Evolutionary conservation across 176 grass and related monocot genomes (phyloP).

Genomic region (Saccharum spontaneum): DNA sequence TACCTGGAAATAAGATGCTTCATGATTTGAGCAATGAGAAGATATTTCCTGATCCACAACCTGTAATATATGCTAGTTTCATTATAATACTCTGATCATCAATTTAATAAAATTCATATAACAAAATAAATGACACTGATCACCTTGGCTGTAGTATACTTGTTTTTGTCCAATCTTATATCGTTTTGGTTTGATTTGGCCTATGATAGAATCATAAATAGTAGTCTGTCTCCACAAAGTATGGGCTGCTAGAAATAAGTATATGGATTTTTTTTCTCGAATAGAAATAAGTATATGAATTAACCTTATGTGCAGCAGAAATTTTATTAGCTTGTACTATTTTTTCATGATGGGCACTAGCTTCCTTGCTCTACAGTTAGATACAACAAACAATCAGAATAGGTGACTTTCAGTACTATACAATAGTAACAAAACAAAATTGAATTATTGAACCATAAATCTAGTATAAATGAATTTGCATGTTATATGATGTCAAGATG

Average conservation of each 20-base stretch:
- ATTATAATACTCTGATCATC: background rate
- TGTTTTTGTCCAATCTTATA: background rate
- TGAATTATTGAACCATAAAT: background rate
- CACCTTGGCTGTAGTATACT: background rate
- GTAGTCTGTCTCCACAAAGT: background rate
- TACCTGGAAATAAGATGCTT: no score
- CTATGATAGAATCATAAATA: background rate
- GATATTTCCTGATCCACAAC: no score
- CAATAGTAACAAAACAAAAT: no score
- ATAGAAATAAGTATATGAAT: background rate
- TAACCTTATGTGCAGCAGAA: background rate
- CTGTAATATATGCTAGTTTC: background rate
- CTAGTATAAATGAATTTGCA: no score
- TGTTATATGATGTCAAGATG: no score
- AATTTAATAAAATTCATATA: background rate
- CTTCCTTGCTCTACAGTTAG: background rate
- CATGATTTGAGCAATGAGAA: background rate
- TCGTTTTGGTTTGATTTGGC: background rate
- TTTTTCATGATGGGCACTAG: background rate
- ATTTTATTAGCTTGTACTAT: background rate
- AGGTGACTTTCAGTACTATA: background rate
- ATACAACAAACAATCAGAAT: background rate
- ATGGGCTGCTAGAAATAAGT: background rate
- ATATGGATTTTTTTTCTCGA: background rate
- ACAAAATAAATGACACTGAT: background rate